Evolutionary conservation across 768 basidiomycete species (phyloP).

Genomic region (Leucocoprinus sp.): DNA sequence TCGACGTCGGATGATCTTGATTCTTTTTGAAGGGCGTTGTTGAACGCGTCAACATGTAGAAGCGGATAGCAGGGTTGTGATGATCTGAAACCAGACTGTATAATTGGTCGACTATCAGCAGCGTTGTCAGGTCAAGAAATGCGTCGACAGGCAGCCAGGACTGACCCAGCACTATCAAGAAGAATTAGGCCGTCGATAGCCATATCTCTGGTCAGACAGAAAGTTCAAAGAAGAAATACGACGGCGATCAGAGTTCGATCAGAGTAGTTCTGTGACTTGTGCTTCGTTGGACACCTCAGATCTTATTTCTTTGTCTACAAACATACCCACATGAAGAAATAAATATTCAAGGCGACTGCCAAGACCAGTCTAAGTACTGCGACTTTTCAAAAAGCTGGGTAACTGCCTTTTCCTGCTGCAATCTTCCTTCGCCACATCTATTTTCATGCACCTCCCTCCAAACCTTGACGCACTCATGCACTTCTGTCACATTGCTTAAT

Average conservation of each 20-base stretch:
- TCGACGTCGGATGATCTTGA: slow-evolving; percentile 50
- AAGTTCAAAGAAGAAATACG: not conserved
- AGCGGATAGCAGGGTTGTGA: slow-evolving; percentile 72
- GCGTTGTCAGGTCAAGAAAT: slow-evolving; percentile 15
- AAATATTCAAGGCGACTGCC: slow-evolving; percentile 47
- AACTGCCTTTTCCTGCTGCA: slow-evolving; percentile 37
- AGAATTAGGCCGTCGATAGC: slow-evolving; percentile 79
- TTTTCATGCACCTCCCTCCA: slow-evolving; percentile 54
- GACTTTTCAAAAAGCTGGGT: slow-evolving; percentile 35
- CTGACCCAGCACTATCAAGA: slow-evolving; percentile 66
- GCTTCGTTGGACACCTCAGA: no score
- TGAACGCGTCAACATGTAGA: slow-evolving; percentile 80
- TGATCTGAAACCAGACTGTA: slow-evolving; percentile 84
- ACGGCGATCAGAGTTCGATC: not conserved
- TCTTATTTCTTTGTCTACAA: no score
- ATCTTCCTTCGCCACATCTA: slow-evolving; percentile 23
- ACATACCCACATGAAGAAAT: no score
- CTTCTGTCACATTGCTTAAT: slow-evolving; percentile 60
- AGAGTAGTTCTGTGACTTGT: no score
- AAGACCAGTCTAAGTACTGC: slow-evolving; percentile 62
- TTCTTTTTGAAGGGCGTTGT: slow-evolving; percentile 58
- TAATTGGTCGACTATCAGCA: slow-evolving; percentile 57
- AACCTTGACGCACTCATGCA: slow-evolving; percentile 61
- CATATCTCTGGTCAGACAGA: slow-evolving; percentile 30
- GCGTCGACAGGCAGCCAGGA: slow-evolving; percentile 15